Percentiles rank a stretch among this genome's conserved stretches.
Conservation (phyloP, 108 stramenopile genomes). For the Skeletonema costatum region DNA sequence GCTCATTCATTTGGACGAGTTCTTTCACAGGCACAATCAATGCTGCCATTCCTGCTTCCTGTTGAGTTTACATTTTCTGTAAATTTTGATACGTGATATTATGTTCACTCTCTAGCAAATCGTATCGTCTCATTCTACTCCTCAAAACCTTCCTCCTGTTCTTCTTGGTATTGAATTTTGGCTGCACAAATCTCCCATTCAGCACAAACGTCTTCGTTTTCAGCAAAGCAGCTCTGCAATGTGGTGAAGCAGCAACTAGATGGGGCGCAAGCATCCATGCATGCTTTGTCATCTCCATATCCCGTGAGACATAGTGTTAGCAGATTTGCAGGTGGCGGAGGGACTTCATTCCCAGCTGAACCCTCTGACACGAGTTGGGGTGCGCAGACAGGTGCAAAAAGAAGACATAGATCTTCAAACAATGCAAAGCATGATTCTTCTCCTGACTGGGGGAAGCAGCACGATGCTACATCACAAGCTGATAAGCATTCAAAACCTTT, state of each 20-base stretch:
- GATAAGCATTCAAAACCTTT: background rate
- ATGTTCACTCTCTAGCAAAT: too few relatives aligned
- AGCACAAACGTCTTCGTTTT: background rate
- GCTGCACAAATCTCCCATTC: background rate
- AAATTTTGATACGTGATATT: too few relatives aligned
- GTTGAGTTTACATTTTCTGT: too few relatives aligned
- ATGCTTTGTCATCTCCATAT: background rate
- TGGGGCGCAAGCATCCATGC: background rate
- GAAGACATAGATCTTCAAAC: background rate
- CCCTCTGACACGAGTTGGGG: background rate
- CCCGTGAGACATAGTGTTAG: background rate
- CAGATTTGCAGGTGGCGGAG: background rate
- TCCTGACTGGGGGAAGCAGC: background rate
- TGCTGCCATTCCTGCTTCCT: too few relatives aligned
- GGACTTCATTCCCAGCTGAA: background rate
- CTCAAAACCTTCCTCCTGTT: background rate
- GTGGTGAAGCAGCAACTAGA: background rate
- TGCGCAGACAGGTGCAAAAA: background rate
- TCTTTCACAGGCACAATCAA: too few relatives aligned
- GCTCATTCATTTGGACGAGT: too few relatives aligned
- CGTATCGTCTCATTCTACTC: background rate
- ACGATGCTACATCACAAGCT: background rate
- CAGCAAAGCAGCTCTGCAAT: background rate
- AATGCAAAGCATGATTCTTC: background rate
- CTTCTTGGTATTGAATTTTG: background rate